Base-by-base conservation (phyloP, 1,284 basidiomycete species). In the Tylopilus orsonianus region DNA sequence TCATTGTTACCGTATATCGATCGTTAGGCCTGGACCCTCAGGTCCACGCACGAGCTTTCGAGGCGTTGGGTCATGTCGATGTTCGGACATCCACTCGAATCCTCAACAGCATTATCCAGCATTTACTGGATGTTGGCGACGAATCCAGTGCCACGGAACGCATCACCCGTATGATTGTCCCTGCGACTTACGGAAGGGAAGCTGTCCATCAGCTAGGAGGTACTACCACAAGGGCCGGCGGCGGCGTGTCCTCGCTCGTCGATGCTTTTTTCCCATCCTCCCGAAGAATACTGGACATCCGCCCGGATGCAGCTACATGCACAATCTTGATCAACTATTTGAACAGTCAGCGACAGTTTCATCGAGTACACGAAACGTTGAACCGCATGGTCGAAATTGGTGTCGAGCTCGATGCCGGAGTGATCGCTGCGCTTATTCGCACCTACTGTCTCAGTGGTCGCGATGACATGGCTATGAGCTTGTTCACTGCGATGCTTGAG, bases 101-200 rank as follows among this genome's bases (percentile, higher is more conserved):
- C 19, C 61, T 89, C 61, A 90, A 90, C 71, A 75, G 74, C 50
- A 66, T 89, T 12, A 71, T 89, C 34, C 78, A 79, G 52, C 71
- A 82, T 40, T 72, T 75, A 40, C 63, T 90, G 44, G 80, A 83
- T 60, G 63, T 70, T n/a, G 64, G 71, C 59, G 80, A 89, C 66
- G 50, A 79, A 44, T 38, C 60, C 34, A 71, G 71, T 19, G 74
- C 75, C 8, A 54, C 73, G 18, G 69, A 69, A 41, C 63, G 83
- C 29, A 64, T 87, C 19, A 70, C 73, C 19, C 60, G 76, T 37
- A 84, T 84, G 71, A 80, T 84, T 65, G 64, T 75, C 44, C 60
- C 59, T 43, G 45, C 50, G 60, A 66, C 50, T 47, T 55, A 36
- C 56, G 37, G 41, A 26, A 50, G 38, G 42, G 43, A 53, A 44